Evolutionary conservation across 1,284 basidiomycete species (phyloP), one percentile per base, ranked within the genome.

Genomic region (Fistulina hepatica): DNA sequence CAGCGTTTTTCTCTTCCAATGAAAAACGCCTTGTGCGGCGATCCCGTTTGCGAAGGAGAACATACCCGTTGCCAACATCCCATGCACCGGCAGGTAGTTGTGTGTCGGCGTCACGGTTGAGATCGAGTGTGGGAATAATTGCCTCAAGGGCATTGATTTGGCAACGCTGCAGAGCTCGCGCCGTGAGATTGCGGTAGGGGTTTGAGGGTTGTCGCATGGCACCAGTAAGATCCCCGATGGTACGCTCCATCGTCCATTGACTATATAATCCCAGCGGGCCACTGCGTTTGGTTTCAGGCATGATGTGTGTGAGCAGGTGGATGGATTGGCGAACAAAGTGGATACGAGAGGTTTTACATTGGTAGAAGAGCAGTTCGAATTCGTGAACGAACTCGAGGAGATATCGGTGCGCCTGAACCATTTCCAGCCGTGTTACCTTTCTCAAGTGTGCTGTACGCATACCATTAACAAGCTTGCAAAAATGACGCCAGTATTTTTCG

Each of bases 241-340:
- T 55, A 6, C 48, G 43, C 33, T 63, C 58, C 41, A 61, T 58
- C 1, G 53, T 53, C 53, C 56, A 59, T 28, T 58, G 54, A 8
- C 53, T 44, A 16, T 37, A 49, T 32, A 40, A 44, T 3, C 35
- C 34, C 0, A 24, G 37, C 9, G 57, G 57, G 3, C 60, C 58
- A 21, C 52, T 25, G 1, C 43, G 43, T n/a, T 23, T 10, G 15
- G 48, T 44, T 41, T 61, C 60, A 9, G 37, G 37, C 3, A 44
- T 48, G 2, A 55, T n/a, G 43, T 64, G 60, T n/a, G 44, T 24
- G 6, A 56, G 43, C 5, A 48, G 36, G 34, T 63, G 58, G 11
- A 59, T 40, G 34, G 53, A 49, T 24, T 44, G 59, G 1, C 52
- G 48, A 11, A 48, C 34, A 43, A 59, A 58, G 43, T 59, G 57